Evolutionary conservation across 257 asterid species (phyloP).

Genomic region (Solanum piurae): DNA sequence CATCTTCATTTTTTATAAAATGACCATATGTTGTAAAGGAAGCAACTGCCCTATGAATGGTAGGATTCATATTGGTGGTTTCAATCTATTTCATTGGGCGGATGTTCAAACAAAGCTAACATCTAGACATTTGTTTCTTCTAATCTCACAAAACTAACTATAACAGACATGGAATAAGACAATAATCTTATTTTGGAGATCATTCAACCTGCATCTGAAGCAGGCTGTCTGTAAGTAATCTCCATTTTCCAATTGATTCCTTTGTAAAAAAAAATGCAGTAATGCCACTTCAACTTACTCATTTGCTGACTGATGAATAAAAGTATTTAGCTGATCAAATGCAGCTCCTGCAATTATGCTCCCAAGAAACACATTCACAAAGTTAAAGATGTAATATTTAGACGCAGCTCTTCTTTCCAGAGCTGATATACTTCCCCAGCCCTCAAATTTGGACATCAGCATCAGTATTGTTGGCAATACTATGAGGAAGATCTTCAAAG

Average conservation of each 20-base stretch:
- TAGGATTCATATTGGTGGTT: not conserved
- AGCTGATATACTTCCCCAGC: slow-evolving; percentile 59
- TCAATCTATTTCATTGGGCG: not conserved
- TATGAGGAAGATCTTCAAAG: slow-evolving; percentile 81
- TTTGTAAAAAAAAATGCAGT: not conserved
- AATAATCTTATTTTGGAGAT: not conserved
- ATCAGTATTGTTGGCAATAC: slow-evolving; percentile 68
- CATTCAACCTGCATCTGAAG: not conserved
- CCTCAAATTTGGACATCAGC: slow-evolving; percentile 92
- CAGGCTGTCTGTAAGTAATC: not conserved
- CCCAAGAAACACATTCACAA: slow-evolving; percentile 76
- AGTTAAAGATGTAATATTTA: slow-evolving; percentile 67
- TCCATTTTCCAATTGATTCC: not conserved
- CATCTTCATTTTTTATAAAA: not conserved
- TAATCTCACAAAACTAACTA: not conserved
- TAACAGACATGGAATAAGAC: not conserved
- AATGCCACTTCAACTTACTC: slow-evolving; percentile 38
- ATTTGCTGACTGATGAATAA: slow-evolving; percentile 58
- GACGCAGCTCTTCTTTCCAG: slow-evolving; percentile 72
- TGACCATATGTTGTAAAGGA: not conserved
- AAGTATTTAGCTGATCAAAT: slow-evolving; percentile 61
- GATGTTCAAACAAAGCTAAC: not conserved
- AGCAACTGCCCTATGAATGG: not conserved
- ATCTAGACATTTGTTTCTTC: not conserved
- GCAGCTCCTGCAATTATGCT: slow-evolving; percentile 88